Evolutionary conservation across 371 early-diverging fungal genomes (phyloP).

Genomic region (Mucor plumbeus): DNA sequence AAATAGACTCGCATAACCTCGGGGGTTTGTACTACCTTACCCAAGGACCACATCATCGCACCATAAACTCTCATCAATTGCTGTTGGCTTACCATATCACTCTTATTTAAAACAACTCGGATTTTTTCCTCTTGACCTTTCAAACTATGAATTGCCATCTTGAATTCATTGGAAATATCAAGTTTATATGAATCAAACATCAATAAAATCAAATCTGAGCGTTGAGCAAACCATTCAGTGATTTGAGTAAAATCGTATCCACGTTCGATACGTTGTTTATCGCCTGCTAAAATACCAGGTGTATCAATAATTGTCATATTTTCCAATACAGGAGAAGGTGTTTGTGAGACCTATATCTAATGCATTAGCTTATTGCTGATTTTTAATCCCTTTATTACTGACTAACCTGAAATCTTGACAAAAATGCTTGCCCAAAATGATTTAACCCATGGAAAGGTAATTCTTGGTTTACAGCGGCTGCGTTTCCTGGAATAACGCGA

Average conservation of each 20-base stretch:
- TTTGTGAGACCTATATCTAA: constrained; percentile 67
- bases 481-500: constrained; percentile 85
- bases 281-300: constrained; percentile 88
- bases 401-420: constrained; percentile 80
- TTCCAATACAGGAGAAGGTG: constrained; percentile 71
- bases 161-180: constrained; percentile 91
- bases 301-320: constrained; percentile 88
- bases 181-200: constrained; percentile 90
- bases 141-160: constrained; percentile 75
- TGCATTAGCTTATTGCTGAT: background rate
- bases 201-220: constrained; percentile 82
- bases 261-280: constrained; percentile 80
- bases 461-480: constrained; percentile 87
- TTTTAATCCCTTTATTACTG: background rate
- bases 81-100: constrained; percentile 84
- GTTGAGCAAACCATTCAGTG: constrained; percentile 86
- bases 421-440: constrained; percentile 80
- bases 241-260: constrained; percentile 84
- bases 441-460: constrained; percentile 80
- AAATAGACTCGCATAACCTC: constrained; percentile 89
- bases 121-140: constrained; percentile 88
- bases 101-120: constrained; percentile 85
- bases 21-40: constrained; percentile 86
- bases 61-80: constrained; percentile 92
- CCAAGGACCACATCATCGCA: constrained; percentile 94